Conservation (phyloP, 2,329 filamentous ascomycete genomes). For the Apiospora kogelbergensis region DNA sequence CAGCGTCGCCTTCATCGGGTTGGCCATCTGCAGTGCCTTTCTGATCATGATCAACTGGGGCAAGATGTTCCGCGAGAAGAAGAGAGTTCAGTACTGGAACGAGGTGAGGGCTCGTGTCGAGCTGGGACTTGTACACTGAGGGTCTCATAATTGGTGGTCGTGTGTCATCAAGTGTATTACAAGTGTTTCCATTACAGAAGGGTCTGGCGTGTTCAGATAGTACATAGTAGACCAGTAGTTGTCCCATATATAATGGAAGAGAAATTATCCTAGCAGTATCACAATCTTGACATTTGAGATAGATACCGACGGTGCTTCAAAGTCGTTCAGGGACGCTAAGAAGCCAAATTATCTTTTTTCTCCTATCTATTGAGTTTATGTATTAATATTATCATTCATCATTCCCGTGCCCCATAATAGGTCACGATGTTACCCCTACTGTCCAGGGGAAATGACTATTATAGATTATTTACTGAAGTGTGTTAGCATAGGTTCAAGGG, state of each 20-base stretch:
- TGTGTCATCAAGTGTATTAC: too few species aligned
- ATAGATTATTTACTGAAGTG: neutral
- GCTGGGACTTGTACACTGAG: constrained; percentile 29
- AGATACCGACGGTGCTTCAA: too few species aligned
- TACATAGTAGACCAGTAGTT: too few species aligned
- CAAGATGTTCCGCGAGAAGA: constrained; percentile 28
- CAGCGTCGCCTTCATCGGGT: constrained; percentile 30
- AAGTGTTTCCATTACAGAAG: too few species aligned
- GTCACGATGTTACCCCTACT: too few species aligned
- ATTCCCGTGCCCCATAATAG: neutral
- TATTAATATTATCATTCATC: neutral
- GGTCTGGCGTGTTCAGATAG: too few species aligned
- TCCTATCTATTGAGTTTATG: neutral
- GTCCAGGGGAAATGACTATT: too few species aligned
- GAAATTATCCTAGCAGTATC: neutral
- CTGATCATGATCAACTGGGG: constrained; percentile 32
- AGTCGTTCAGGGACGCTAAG: too few species aligned
- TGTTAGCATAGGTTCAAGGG: neutral
- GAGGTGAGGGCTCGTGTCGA: constrained; percentile 29
- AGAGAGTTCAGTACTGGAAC: constrained; percentile 28
- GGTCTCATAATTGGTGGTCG: too few species aligned
- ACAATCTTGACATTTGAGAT: too few species aligned
- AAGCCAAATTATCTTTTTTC: neutral
- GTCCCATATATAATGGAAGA: neutral
- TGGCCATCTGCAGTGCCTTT: constrained; percentile 30